These are phyloP conservation scores for Symbiodinium natans DNA, from an alignment of 73 alveolate genomes.

Conservation along the genomic window DNA sequence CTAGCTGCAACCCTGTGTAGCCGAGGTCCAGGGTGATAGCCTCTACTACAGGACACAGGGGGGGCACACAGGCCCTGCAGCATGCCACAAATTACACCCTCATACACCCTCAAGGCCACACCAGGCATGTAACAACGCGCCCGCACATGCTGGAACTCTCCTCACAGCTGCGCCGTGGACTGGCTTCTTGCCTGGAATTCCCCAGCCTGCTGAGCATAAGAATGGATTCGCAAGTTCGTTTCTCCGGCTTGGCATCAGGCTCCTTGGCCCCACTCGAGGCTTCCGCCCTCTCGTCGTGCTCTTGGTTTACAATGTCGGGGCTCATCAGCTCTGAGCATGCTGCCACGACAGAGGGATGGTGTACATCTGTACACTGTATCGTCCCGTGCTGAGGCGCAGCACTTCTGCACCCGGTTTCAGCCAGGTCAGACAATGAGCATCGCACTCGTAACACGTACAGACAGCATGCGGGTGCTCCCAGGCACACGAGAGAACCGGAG, in stretches of 20 bases:
- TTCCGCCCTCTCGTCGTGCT: neutral
- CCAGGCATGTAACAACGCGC: neutral
- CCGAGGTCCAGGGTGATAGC: neutral
- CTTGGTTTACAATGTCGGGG: neutral
- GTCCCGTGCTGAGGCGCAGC: neutral
- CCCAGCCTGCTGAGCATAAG: neutral
- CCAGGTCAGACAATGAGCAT: neutral
- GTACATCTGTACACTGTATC: too few species aligned
- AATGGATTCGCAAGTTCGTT: too few species aligned
- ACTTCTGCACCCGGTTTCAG: neutral
- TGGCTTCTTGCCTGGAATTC: neutral
- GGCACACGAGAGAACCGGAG: too few species aligned
- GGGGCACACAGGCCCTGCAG: too few species aligned
- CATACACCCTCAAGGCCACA: neutral
- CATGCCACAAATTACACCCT: too few species aligned
- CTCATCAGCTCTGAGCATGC: neutral
- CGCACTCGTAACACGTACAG: too few species aligned
- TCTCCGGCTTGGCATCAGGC: neutral
- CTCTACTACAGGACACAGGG: too few species aligned
- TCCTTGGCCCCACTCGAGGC: neutral
- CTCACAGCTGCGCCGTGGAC: neutral
- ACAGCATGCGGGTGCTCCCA: too few species aligned
- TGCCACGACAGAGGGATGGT: too few species aligned
- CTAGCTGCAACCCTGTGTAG: neutral
- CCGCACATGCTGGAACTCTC: constrained; percentile 5